Evolutionary conservation across 164 flowering plant genomes (phyloP).

Genomic region (Chimonanthus praecox): DNA sequence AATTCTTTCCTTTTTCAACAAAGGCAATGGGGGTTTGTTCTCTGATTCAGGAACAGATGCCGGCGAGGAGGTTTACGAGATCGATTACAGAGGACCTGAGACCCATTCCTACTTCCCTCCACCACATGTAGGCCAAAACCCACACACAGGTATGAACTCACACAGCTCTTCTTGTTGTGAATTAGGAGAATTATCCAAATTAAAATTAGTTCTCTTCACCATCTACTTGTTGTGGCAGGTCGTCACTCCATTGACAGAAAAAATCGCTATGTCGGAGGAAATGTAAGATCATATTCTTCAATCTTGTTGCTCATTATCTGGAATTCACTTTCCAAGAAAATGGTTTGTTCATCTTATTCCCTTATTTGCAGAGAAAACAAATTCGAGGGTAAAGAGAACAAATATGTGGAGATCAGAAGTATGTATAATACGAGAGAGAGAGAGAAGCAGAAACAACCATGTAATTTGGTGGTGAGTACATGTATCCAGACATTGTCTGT

Average conservation of each 20-base stretch:
- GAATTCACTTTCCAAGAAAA: too few relatives aligned
- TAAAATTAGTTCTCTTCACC: neutral
- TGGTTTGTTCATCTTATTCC: neutral
- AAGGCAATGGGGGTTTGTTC: too few relatives aligned
- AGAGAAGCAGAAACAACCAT: neutral
- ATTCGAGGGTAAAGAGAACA: neutral
- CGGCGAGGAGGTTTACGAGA: slow-evolving; percentile 48
- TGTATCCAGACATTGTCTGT: neutral
- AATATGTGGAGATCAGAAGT: neutral
- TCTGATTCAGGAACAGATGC: too few relatives aligned
- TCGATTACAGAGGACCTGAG: slow-evolving; percentile 90
- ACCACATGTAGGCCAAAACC: slow-evolving; percentile 18
- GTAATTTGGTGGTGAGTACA: neutral
- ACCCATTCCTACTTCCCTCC: slow-evolving; percentile 70
- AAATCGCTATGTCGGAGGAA: neutral
- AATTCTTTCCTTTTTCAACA: too few relatives aligned
- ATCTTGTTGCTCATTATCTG: too few relatives aligned
- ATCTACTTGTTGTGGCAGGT: neutral
- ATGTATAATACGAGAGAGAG: neutral
- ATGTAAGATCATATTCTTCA: neutral
- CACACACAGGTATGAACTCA: neutral
- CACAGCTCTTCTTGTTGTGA: neutral
- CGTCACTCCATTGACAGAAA: too few relatives aligned
- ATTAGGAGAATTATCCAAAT: neutral
- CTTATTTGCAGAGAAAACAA: neutral